Base-by-base conservation (phyloP, 495 filamentous ascomycete genomes). In the Parathielavia hyrcaniae region DNA sequence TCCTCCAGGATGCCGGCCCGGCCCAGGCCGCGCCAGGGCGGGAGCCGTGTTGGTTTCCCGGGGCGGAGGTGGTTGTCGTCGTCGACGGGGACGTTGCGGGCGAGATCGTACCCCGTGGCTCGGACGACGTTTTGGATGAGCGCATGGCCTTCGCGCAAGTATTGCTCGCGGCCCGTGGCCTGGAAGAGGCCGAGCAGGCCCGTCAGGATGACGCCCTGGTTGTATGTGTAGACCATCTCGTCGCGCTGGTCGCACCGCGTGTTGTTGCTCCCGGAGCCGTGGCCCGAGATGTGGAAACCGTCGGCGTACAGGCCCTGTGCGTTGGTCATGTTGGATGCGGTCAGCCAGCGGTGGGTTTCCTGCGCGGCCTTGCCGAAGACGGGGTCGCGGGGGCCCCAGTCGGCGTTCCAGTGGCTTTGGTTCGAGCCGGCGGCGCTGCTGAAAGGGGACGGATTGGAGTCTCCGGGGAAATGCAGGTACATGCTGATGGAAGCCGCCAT, bases 181-280 rank as follows among this genome's bases (percentile, higher is more conserved):
- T 82, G 78, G 80, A 85, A 96, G 1, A 98, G 80, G 1, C 87
- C 88, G 32, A 88, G 82, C 53, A 91, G 77, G 12, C 89, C 92
- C 30, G 87, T 88, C 19, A 98, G 83, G n/a, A 97, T 60, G 14
- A 97, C 90, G 23, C 92, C 92, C 71, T 97, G 92, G 73, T 97
- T 97, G 74, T 97, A 97, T 0, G 91, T 91, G 71, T 93, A 95
- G 7, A 96, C 84, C 84, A 91, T 91, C 51, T 91, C 83, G 69
- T 95, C 87, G 14, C 91, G 80, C 16, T 78, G 68, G 65, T 97
- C 89, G 68, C 61, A 97, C 46, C 81, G 76, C 4, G 78, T 79
- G 59, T 83, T 81, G 59, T 74, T 74, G 43, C 77, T 67, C 1
- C 73, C 65, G 1, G 69, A 55, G 52, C 73, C 70, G 73, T 83